Conservation (phyloP, 768 basidiomycete genomes). For the Rhodotorula graminis region DNA sequence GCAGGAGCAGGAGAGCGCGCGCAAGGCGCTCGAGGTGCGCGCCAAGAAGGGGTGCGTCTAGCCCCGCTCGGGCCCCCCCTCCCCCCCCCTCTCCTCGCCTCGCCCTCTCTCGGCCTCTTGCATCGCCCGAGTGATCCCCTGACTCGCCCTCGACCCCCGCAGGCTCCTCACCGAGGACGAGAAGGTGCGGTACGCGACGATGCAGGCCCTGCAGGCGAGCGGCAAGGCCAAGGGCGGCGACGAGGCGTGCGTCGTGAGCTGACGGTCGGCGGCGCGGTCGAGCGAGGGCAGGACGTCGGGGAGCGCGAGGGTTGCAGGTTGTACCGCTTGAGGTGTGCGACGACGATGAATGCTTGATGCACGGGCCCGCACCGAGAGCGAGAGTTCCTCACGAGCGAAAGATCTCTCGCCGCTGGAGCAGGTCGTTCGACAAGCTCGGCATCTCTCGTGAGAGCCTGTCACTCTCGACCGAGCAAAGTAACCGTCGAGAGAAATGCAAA, state of each 20-base stretch:
- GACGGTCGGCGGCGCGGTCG: neutral
- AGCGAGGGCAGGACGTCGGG: too few relatives aligned
- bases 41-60: conserved; percentile 38
- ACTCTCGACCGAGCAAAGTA: too few relatives aligned
- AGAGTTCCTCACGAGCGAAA: too few relatives aligned
- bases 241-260: neutral
- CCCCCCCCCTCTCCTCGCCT: neutral
- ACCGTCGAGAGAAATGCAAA: too few relatives aligned
- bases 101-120: neutral
- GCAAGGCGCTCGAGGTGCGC: conserved; percentile 35
- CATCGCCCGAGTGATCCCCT: neutral
- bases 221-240: neutral
- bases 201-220: conserved; percentile 25
- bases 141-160: neutral
- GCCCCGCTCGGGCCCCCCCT: neutral
- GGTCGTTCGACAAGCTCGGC: too few relatives aligned
- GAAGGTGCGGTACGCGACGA: conserved; percentile 37
- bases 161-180: conserved; percentile 39
- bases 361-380: too few relatives aligned
- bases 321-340: too few relatives aligned
- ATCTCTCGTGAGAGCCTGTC: too few relatives aligned
- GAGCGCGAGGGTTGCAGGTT: too few relatives aligned
- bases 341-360: too few relatives aligned
- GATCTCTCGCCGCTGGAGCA: too few relatives aligned
- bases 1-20: conserved; percentile 27